Evolutionary conservation across 2,329 filamentous ascomycete species (phyloP), one percentile per base, ranked within the genome.

Genomic region (Aureobasidium sp.): DNA sequence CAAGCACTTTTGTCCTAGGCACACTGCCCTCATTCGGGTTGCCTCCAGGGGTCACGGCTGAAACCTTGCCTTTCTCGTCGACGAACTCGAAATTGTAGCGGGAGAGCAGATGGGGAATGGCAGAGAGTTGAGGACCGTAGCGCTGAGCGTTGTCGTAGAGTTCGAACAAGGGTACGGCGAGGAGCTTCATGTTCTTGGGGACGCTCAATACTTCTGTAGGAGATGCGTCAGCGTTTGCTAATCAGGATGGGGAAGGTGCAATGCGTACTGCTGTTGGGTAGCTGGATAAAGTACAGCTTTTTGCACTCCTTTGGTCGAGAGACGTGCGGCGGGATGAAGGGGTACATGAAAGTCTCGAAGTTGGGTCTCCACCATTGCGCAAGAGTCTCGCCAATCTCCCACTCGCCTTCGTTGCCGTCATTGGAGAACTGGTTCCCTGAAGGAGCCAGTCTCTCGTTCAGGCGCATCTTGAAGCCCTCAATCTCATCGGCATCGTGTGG

Each of bases 291-390:
- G 75, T 97, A 99, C 43, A 97, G 81, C 81, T 99, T 99, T 81
- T 99, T 99, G 79, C 93, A 96, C 78, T 99, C 94, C 79, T 99
- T 99, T 8, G 94, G 94, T 57, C 94, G 82, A 19, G 93, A 96
- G 64, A 96, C 90, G 76, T 99, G 94, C 19, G 92, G 90, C 8
- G 94, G 94, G 61, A 97, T 87, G 75, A 96, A 99, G 0, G 94
- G 94, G 73, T 99, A 99, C 91, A 99, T 96, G 80, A 97, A 97
- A 2, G 94, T 97, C 80, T 99, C 94, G 73, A 97, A 96, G 79
- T 97, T 99, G 58, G 94, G 94, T 61, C 94, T 83, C 91, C 93
- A 99, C 94, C 94, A 99, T 77, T 96, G 92, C 58, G 94, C 93
- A 60, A 99, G 81, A 51, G 92, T 96, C 73, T 97, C 94, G 67